phyloP scores from a whole-genome alignment of 345 rosid species.

The Garcia nutans region DNA sequence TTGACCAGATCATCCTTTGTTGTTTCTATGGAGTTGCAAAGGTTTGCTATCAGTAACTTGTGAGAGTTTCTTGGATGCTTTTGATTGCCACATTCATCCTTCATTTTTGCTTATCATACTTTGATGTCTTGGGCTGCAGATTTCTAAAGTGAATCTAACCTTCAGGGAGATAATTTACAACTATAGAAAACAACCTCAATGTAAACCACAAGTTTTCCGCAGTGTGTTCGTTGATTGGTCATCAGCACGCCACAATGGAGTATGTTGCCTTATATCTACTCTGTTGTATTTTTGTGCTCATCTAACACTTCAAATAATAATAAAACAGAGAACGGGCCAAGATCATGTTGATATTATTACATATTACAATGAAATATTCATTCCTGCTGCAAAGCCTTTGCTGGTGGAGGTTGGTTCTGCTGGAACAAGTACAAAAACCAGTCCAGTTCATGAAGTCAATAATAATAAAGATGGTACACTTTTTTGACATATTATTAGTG shows the following conservation, averaged over 20 bases:
- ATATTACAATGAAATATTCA: conserved; percentile 85
- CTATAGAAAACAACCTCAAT: conserved; percentile 94
- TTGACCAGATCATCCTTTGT: conserved; percentile 39
- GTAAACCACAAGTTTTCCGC: conserved; percentile 86
- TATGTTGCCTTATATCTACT: conserved; percentile 24
- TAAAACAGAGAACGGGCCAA: conserved; percentile 69
- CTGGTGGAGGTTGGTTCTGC: conserved; percentile 79
- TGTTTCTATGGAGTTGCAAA: conserved; percentile 39
- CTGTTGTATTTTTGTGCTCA: conserved; percentile 13
- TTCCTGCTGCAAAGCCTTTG: conserved; percentile 80
- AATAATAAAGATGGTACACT: conserved; percentile 55
- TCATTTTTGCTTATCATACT: conserved; percentile 6
- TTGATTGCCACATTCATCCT: not conserved
- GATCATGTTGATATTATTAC: conserved; percentile 90
- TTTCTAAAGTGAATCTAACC: conserved; percentile 75
- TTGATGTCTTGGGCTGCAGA: conserved; percentile 45
- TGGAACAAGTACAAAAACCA: conserved; percentile 39
- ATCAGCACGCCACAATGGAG: conserved; percentile 61
- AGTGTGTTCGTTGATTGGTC: conserved; percentile 76
- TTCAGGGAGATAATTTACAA: conserved; percentile 79
- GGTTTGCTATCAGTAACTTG: conserved; percentile 21
- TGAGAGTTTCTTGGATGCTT: not conserved
- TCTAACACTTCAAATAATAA: conserved; percentile 29
- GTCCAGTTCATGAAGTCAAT: conserved; percentile 48
- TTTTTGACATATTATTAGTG: not conserved